A percentile compares a stretch with the other conserved stretches of the same genome.
Evolutionary conservation across 208 protist species (phyloP).

Genomic region (Trypanosoma boissoni): DNA sequence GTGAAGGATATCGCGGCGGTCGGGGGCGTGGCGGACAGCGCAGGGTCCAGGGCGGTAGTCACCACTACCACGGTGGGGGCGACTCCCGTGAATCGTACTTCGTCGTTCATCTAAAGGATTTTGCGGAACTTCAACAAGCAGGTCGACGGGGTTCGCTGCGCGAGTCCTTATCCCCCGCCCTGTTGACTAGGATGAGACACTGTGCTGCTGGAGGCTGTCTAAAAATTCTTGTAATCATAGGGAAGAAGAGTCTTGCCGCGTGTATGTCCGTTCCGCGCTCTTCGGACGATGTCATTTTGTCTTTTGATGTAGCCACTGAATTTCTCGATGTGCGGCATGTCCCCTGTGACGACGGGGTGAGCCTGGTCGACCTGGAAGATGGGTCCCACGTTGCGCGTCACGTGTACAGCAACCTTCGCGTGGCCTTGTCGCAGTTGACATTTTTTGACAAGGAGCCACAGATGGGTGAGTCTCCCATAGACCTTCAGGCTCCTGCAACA

Average conservation of each 20-base stretch:
- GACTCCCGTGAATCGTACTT: conserved; percentile 37
- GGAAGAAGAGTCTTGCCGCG: conserved; percentile 56
- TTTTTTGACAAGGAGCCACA: conserved; percentile 45
- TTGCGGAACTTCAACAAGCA: conserved; percentile 62
- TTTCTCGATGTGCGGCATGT: conserved; percentile 63
- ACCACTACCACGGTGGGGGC: conserved; percentile 21
- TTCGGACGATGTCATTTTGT: conserved; percentile 65
- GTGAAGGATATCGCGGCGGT: conserved; percentile 7
- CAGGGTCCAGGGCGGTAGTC: conserved; percentile 19
- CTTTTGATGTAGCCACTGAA: conserved; percentile 39
- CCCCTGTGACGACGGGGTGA: conserved; percentile 55
- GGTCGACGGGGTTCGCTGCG: conserved; percentile 52
- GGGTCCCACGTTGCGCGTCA: conserved; percentile 48
- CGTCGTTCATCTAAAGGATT: conserved; percentile 70
- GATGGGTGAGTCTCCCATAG: conserved; percentile 7
- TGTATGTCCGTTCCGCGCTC: conserved; percentile 56
- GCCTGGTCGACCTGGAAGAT: conserved; percentile 45
- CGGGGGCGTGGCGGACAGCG: conserved; percentile 1
- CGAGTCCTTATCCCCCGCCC: conserved; percentile 31
- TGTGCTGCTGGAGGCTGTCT: conserved; percentile 30
- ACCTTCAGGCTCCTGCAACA: conserved; percentile 26
- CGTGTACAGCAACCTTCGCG: conserved; percentile 48
- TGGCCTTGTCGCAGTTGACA: conserved; percentile 41
- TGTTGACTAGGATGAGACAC: conserved; percentile 36
- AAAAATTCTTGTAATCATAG: conserved; percentile 57